A percentile compares a stretch with the other conserved stretches of the same genome.
phyloP scores from a whole-genome alignment of 2,329 filamentous ascomycete genomes.

The Blumeria hordei region DNA sequence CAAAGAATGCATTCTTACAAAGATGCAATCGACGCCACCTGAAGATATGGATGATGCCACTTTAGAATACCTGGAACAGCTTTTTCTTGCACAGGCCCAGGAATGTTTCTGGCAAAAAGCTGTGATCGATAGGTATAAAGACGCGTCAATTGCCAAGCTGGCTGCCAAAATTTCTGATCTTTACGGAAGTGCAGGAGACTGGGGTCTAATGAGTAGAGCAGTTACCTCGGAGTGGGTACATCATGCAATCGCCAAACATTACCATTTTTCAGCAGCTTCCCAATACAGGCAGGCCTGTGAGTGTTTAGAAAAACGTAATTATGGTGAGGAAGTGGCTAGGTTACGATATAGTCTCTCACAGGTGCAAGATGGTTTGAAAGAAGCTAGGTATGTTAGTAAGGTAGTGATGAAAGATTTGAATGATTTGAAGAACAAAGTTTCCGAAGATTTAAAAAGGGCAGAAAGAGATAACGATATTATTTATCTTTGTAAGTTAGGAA shows the following conservation, averaged over 20 bases:
- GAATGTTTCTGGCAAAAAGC: slow-evolving; percentile 98
- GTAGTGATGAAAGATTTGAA: slow-evolving; percentile 61
- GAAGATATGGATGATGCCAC: slow-evolving; percentile 91
- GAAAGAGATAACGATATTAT: slow-evolving; percentile 96
- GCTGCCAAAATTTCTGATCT: slow-evolving; percentile 79
- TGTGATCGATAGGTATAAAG: slow-evolving; percentile 80
- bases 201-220: slow-evolving; percentile 67
- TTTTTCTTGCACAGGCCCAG: slow-evolving; percentile 79
- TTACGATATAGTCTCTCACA: slow-evolving; percentile 62
- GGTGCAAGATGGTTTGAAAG: slow-evolving; percentile 66
- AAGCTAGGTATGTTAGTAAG: slow-evolving; percentile 61
- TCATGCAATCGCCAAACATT: slow-evolving; percentile 88
- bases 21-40: slow-evolving; percentile 60
- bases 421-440: slow-evolving; percentile 55
- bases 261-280: slow-evolving; percentile 87
- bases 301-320: slow-evolving; percentile 77
- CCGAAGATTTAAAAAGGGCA: slow-evolving; percentile 72
- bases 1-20: slow-evolving; percentile 51
- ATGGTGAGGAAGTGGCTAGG: slow-evolving; percentile 83
- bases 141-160: slow-evolving; percentile 73
- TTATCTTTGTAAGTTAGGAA: slow-evolving; percentile 41
- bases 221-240: slow-evolving; percentile 94
- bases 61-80: slow-evolving; percentile 55
- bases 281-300: slow-evolving; percentile 83
- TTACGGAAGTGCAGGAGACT: slow-evolving; percentile 64